Base-by-base conservation (phyloP, 2,329 filamentous ascomycete species). In the Cadophora malorum region DNA sequence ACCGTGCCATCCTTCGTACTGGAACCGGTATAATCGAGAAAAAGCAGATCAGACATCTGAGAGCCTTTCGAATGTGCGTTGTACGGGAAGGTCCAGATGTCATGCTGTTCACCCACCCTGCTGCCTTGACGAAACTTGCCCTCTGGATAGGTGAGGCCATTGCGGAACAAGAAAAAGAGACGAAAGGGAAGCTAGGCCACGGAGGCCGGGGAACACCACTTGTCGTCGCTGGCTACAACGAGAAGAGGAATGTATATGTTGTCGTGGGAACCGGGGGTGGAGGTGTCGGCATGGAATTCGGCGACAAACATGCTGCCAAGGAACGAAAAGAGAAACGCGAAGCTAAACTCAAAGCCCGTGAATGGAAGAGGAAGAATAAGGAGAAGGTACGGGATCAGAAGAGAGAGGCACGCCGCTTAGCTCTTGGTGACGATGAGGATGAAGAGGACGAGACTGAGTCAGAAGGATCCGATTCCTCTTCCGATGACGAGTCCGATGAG, bases 71-170 rank as follows among this genome's bases (percentile, higher is more conserved):
- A 61, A 94, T 99, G 85, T 96, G 92, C 41, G 91, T 98, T 4
- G 94, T 99, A 74, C 97, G 96, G 78, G 96, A 98, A 76, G 94
- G 95, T 0, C 93, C 94, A 0, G 96, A 98, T 74, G 91, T 97
- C 0, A 82, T 87, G n/a, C 85, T 98, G 12, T 99, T 99, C 80
- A 94, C 91, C 0, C 95, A 98, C 76, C 94, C 96, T 0, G 93
- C 94, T 6, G 96, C 96, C 1, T 82, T 99, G 28, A 97, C 94
- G 1, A 97, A 98, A 79, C 86, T 99, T 16, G 94, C 95, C 0
- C 84, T 97, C 3, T 99, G 96, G 96, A 88, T 99, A 52, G 93
- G 91, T 56, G 95, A 98, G 80, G 96, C 96, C 0, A 90, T 98
- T 55, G 88, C 91, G 1, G 94, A 97, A 72, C 91, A 97, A 75